Conservation (phyloP, 108 stramenopile species). For the Seminavis robusta region DNA sequence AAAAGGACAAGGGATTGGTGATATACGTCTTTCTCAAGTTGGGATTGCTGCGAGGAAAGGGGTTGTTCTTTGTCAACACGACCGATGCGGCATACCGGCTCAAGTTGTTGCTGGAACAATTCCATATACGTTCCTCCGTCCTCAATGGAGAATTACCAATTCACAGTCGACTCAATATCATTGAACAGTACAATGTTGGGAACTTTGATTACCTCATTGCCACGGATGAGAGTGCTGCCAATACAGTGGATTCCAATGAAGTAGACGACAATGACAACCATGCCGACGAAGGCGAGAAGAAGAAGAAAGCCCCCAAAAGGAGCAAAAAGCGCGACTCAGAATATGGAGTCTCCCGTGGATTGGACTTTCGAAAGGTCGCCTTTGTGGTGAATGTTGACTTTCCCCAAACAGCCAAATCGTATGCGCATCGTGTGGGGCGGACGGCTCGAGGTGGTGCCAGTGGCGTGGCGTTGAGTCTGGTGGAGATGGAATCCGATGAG, state of each 20-base stretch:
- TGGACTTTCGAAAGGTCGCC: slow-evolving; percentile 94
- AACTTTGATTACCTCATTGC: slow-evolving; percentile 98
- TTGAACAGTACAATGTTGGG: slow-evolving; percentile 97
- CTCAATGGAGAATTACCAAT: slow-evolving; percentile 96
- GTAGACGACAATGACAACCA: slow-evolving; percentile 28
- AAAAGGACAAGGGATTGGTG: slow-evolving; percentile 88
- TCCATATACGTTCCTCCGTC: slow-evolving; percentile 93
- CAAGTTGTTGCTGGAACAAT: slow-evolving; percentile 97
- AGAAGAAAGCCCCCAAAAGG: slow-evolving; percentile 14
- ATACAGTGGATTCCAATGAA: slow-evolving; percentile 34
- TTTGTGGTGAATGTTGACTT: slow-evolving; percentile 98
- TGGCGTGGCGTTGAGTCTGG: slow-evolving; percentile 92
- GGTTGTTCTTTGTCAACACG: slow-evolving; percentile 95
- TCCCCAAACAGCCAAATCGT: slow-evolving; percentile 83
- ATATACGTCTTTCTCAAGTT: slow-evolving; percentile 92
- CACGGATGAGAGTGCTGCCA: slow-evolving; percentile 88
- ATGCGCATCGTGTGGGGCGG: slow-evolving; percentile 97
- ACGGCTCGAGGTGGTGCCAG: slow-evolving; percentile 95
- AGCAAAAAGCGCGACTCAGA: slow-evolving; percentile 66
- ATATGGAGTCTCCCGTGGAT: slow-evolving; percentile 93
- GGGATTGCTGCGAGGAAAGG: slow-evolving; percentile 93
- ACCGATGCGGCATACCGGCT: slow-evolving; percentile 91
- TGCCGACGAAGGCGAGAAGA: slow-evolving; percentile 22
- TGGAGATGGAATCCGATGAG: slow-evolving; percentile 47
- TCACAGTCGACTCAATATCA: slow-evolving; percentile 90